phyloP scores from a whole-genome alignment of 2,329 filamentous ascomycete genomes.

The Didymellaceae sp. region DNA sequence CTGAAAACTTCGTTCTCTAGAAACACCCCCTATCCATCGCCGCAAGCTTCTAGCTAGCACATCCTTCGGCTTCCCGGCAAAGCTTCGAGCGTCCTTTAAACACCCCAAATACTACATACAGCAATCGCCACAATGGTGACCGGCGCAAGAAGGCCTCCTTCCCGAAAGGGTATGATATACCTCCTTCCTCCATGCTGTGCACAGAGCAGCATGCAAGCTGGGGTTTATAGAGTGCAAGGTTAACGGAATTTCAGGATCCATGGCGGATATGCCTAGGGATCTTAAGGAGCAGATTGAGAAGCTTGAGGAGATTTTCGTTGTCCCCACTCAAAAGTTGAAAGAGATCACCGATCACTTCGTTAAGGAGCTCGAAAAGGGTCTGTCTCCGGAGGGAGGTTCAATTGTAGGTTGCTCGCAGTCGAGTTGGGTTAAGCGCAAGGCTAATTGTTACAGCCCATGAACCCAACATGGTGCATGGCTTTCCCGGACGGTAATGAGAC shows the following conservation, averaged over 20 bases:
- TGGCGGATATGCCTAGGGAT: slow-evolving; percentile 88
- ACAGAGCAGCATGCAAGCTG: slow-evolving; percentile 3
- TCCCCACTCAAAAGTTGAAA: slow-evolving; percentile 82
- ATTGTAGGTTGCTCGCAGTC: slow-evolving; percentile 69
- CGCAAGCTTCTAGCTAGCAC: neutral
- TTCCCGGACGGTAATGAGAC: slow-evolving; percentile 87
- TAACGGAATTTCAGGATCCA: slow-evolving; percentile 70
- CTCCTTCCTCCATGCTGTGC: neutral
- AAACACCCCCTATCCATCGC: neutral
- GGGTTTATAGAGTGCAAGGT: slow-evolving; percentile 10
- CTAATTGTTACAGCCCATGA: slow-evolving; percentile 81
- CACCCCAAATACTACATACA: slow-evolving; percentile 4
- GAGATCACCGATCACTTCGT: slow-evolving; percentile 89
- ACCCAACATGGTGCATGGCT: slow-evolving; percentile 94
- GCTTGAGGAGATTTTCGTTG: slow-evolving; percentile 83
- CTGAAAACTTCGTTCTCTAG: neutral
- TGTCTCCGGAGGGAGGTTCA: slow-evolving; percentile 85
- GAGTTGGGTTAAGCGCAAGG: slow-evolving; percentile 76
- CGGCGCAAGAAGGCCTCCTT: slow-evolving; percentile 68
- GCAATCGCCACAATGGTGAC: slow-evolving; percentile 64
- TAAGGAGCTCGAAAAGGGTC: slow-evolving; percentile 82
- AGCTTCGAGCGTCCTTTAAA: slow-evolving; percentile 1
- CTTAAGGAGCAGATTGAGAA: slow-evolving; percentile 80
- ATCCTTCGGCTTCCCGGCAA: neutral
- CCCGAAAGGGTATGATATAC: slow-evolving; percentile 72